Evolutionary conservation across 169 alveolate species (phyloP).

Genomic region (Theileria parva): DNA sequence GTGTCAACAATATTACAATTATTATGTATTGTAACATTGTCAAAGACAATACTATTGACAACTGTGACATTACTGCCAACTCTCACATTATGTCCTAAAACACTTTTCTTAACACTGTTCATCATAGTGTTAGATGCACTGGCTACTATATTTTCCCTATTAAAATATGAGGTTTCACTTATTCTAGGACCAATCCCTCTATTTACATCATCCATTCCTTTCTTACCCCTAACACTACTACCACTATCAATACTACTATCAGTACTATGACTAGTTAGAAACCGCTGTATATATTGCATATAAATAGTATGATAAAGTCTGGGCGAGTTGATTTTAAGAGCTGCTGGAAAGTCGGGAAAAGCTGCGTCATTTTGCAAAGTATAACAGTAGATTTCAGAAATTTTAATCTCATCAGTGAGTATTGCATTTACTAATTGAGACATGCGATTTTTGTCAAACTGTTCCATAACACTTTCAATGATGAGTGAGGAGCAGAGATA

Average conservation of each 20-base stretch:
- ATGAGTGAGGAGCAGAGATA: constrained; percentile 35
- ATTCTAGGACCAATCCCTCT: no score
- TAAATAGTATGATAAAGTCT: constrained; percentile 35
- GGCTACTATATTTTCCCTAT: no score
- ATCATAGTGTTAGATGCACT: no score
- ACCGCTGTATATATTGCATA: constrained; percentile 38
- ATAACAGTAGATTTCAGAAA: constrained; percentile 36
- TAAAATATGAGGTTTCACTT: no score
- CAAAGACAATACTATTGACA: constrained; percentile 27
- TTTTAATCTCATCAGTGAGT: constrained; percentile 39
- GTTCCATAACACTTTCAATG: constrained; percentile 33
- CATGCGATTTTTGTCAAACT: constrained; percentile 31
- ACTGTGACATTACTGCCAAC: constrained; percentile 21
- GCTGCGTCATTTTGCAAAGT: constrained; percentile 16
- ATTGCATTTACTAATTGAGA: constrained; percentile 28
- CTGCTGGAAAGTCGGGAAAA: constrained; percentile 55
- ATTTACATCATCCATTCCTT: no score
- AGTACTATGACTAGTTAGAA: background rate
- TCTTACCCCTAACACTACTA: no score
- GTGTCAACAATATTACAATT: constrained; percentile 32
- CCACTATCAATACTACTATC: background rate
- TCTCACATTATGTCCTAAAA: constrained; percentile 24
- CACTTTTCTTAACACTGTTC: constrained; percentile 13
- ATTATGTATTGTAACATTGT: constrained; percentile 25
- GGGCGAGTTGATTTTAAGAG: constrained; percentile 38